Evolutionary conservation across 169 alveolate genomes (phyloP).

Genomic region (Eimeria praecox): DNA sequence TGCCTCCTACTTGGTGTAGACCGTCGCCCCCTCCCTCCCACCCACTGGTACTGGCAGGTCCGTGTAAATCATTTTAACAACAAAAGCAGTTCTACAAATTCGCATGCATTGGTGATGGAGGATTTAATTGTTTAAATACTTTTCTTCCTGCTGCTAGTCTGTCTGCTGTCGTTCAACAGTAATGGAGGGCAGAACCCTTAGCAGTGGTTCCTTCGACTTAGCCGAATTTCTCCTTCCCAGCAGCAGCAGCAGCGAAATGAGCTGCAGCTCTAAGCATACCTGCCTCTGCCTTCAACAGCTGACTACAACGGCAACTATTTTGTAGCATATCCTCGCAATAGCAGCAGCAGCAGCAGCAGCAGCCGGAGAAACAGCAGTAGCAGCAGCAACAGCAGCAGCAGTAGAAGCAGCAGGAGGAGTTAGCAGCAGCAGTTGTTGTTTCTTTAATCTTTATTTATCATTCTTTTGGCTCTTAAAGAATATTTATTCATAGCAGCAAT

Average conservation of each 20-base stretch:
- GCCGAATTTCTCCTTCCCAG: not conserved
- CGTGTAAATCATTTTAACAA: not conserved
- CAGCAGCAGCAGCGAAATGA: not conserved
- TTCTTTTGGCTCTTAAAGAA: not conserved
- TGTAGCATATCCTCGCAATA: not conserved
- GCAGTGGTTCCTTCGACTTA: too few species aligned
- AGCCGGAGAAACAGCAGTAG: not conserved
- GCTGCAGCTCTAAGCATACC: not conserved
- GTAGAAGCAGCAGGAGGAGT: too few species aligned
- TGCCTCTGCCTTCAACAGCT: not conserved
- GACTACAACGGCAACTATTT: not conserved
- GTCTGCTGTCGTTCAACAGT: not conserved
- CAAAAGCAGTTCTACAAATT: not conserved
- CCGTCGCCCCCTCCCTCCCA: too few species aligned
- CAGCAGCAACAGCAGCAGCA: conserved; percentile 51
- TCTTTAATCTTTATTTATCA: too few species aligned
- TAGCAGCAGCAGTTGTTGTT: conserved; percentile 14
- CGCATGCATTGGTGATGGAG: not conserved
- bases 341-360: conserved; percentile 46
- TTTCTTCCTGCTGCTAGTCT: not conserved
- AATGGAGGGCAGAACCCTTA: too few species aligned
- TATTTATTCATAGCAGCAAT: too few species aligned
- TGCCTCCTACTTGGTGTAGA: too few species aligned
- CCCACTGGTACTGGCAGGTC: not conserved
- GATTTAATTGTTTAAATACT: not conserved